These are phyloP conservation scores for Suillus luteus DNA, from an alignment of 768 basidiomycete genomes.

Conservation along the genomic window DNA sequence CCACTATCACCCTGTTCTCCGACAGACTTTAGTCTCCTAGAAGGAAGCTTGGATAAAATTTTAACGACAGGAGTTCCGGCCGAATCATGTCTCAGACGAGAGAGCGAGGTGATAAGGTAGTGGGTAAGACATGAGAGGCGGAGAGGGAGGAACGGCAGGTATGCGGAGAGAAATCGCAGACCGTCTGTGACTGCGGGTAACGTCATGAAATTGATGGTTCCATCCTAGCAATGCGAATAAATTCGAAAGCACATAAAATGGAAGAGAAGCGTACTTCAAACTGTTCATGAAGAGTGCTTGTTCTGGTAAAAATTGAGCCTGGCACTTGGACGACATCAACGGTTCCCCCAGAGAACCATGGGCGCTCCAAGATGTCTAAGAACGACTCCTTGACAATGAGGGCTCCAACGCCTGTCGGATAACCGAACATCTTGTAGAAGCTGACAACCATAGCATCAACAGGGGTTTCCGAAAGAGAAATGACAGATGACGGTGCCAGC, in stretches of 20 bases:
- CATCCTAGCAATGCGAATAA: constrained; percentile 54
- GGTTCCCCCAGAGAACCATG: constrained; percentile 86
- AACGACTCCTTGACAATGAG: constrained; percentile 74
- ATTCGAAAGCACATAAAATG: constrained; percentile 2
- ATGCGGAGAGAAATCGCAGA: constrained; percentile 73
- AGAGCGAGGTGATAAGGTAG: constrained; percentile 58
- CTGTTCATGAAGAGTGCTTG: constrained; percentile 62
- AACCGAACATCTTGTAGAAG: constrained; percentile 92
- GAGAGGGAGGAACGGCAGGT: constrained; percentile 77
- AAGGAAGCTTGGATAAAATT: constrained; percentile 66
- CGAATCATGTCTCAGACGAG: constrained; percentile 59
- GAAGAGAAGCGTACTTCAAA: constrained; percentile 61
- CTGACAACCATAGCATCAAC: constrained; percentile 84
- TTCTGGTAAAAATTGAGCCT: constrained; percentile 64
- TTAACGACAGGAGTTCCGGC: constrained; percentile 62
- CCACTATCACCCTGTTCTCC: constrained; percentile 70
- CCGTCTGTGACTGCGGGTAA: constrained; percentile 80
- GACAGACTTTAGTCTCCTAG: constrained; percentile 51
- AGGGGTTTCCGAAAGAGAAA: constrained; percentile 64
- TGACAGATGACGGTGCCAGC: constrained; percentile 67
- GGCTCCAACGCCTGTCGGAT: constrained; percentile 82
- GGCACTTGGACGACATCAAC: constrained; percentile 85
- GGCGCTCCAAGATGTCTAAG: constrained; percentile 58
- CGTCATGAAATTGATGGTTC: constrained; percentile 80
- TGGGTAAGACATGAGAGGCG: constrained; percentile 71